phyloP scores from a whole-genome alignment of 192 early-diverging fungal species.

The Backusella macrospora region DNA sequence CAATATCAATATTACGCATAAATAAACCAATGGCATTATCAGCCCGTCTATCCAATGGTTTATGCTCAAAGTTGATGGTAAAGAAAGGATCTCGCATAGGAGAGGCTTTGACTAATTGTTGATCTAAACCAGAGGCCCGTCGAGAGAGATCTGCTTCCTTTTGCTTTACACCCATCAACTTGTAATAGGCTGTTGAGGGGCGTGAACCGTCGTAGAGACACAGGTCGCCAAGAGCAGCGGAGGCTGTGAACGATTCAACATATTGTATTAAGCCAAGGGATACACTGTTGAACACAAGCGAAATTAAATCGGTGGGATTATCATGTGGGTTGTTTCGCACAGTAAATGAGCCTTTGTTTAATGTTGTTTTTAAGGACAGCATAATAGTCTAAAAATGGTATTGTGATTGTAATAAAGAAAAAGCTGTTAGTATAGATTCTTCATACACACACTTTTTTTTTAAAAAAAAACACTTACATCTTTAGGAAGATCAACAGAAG shows the following conservation, averaged over 20 bases:
- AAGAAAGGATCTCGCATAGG: slow-evolving; percentile 65
- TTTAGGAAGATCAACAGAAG: slow-evolving; percentile 59
- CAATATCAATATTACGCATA: slow-evolving; percentile 88
- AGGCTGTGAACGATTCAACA: slow-evolving; percentile 54
- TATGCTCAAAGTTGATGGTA: slow-evolving; percentile 76
- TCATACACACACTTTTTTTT: neutral
- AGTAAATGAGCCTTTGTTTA: slow-evolving; percentile 81
- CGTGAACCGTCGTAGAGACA: slow-evolving; percentile 66
- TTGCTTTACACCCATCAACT: slow-evolving; percentile 59
- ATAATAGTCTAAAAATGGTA: slow-evolving; percentile 53
- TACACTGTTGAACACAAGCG: slow-evolving; percentile 68
- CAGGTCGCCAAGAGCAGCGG: slow-evolving; percentile 63
- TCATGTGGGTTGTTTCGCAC: slow-evolving; percentile 63
- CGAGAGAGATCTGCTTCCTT: slow-evolving; percentile 28
- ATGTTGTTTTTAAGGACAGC: slow-evolving; percentile 60
- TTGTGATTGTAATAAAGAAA: neutral
- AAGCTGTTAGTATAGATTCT: neutral
- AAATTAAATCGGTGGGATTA: slow-evolving; percentile 51
- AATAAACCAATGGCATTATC: slow-evolving; percentile 83
- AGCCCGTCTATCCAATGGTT: slow-evolving; percentile 87
- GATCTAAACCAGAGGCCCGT: slow-evolving; percentile 4
- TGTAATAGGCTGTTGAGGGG: slow-evolving; percentile 52
- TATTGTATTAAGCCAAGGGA: slow-evolving; percentile 58
- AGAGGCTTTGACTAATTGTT: slow-evolving; percentile 18
- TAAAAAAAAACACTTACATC: slow-evolving; percentile 46